Percentiles rank a stretch among this genome's conserved stretches.
Conservation (phyloP, 495 filamentous ascomycete genomes). For the Clavariopsis aquatica region DNA sequence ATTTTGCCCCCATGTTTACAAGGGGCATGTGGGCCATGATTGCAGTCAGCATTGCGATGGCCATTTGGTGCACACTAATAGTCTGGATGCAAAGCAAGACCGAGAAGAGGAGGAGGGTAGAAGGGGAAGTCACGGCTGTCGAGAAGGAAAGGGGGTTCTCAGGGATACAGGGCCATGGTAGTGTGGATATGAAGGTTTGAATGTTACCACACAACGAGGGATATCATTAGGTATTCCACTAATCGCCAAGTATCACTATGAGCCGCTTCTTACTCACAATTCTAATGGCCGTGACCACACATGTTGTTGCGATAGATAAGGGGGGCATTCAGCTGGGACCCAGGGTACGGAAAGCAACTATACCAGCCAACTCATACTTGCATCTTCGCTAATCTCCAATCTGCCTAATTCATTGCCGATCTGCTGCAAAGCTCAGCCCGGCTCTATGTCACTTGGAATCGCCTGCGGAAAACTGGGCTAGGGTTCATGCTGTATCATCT, state of each 20-base stretch:
- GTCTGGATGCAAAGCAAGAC: conserved; percentile 28
- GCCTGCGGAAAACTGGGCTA: not conserved
- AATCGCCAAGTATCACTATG: not conserved
- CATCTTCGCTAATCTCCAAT: conserved; percentile 7
- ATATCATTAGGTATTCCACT: not conserved
- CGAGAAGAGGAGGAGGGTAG: conserved; percentile 23
- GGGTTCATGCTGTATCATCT: not conserved
- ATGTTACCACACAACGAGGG: not conserved
- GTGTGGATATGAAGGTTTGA: not conserved
- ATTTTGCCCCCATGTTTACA: conserved; percentile 60
- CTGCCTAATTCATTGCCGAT: not conserved
- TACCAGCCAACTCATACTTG: conserved; percentile 1
- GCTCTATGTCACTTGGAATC: not conserved
- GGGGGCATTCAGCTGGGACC: not conserved
- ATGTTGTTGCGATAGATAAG: not conserved
- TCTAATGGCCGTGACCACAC: not conserved
- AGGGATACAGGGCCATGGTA: not conserved
- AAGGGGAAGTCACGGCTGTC: not conserved
- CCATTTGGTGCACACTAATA: conserved; percentile 34
- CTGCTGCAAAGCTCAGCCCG: not conserved
- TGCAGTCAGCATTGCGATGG: conserved; percentile 33
- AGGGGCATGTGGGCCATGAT: conserved; percentile 40
- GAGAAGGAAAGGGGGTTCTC: conserved; percentile 12
- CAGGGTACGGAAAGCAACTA: not conserved
- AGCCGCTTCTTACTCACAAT: not conserved